A percentile compares a stretch with the other conserved stretches of the same genome.
These are phyloP conservation scores for Calonectria multiphialidica DNA, from an alignment of 2,329 filamentous ascomycete genomes.

Conservation along the genomic window DNA sequence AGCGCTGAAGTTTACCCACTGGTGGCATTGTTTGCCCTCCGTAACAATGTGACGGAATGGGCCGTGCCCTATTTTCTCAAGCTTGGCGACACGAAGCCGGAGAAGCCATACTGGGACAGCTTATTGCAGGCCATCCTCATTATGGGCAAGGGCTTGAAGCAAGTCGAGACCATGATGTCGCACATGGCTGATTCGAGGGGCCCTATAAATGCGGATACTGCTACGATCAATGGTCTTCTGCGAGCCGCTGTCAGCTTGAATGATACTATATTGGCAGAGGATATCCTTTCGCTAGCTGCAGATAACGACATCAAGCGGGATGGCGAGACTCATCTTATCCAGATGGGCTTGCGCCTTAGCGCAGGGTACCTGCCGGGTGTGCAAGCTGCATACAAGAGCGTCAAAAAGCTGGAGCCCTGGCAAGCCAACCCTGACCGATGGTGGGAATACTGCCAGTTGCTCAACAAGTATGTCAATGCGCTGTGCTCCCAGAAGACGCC, in stretches of 20 bases:
- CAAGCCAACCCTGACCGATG: constrained; percentile 57
- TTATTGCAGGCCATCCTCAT: constrained; percentile 80
- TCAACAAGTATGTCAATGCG: constrained; percentile 80
- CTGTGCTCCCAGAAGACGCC: constrained; percentile 72
- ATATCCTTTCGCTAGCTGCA: constrained; percentile 76
- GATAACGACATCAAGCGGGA: constrained; percentile 76
- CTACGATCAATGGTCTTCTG: constrained; percentile 83
- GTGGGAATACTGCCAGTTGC: constrained; percentile 67
- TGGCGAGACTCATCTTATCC: constrained; percentile 77
- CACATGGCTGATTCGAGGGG: constrained; percentile 75
- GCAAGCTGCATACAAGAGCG: constrained; percentile 70
- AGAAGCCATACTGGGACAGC: constrained; percentile 75
- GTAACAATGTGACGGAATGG: constrained; percentile 72
- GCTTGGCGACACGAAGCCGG: constrained; percentile 59
- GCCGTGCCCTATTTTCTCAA: constrained; percentile 69
- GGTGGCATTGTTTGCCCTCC: constrained; percentile 65
- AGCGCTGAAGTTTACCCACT: constrained; percentile 42
- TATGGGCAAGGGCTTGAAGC: constrained; percentile 72
- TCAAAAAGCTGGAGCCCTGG: constrained; percentile 49
- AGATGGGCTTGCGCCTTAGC: constrained; percentile 81
- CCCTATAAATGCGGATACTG: constrained; percentile 69
- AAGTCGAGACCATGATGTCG: constrained; percentile 68
- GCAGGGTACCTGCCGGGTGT: constrained; percentile 80
- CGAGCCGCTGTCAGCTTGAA: constrained; percentile 77
- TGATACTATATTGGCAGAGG: constrained; percentile 79